These are phyloP conservation scores for Glycyrrhiza uralensis DNA, from an alignment of 306 rosid species.

Conservation along the genomic window DNA sequence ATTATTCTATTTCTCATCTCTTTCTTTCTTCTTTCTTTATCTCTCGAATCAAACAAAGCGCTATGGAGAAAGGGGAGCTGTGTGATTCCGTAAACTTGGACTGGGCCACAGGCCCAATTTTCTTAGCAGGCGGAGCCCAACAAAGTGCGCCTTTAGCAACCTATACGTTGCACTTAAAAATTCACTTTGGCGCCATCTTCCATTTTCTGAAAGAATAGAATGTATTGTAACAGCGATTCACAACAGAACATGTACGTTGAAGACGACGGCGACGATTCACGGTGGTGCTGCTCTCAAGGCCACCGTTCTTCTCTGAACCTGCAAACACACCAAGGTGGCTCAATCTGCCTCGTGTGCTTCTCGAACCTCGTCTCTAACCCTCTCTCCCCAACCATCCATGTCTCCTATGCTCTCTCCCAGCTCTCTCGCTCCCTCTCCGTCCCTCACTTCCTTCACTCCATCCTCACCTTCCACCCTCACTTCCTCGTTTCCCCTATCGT, in stretches of 20 bases:
- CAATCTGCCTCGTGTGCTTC: slow-evolving; percentile 82
- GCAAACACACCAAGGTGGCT: slow-evolving; percentile 63
- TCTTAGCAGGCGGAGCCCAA: too few relatives aligned
- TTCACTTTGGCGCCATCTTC: slow-evolving; percentile 33
- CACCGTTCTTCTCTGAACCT: slow-evolving; percentile 75
- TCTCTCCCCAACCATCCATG: slow-evolving; percentile 78
- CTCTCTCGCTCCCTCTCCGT: slow-evolving; percentile 69
- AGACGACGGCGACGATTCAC: slow-evolving; percentile 9
- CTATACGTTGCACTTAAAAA: too few relatives aligned
- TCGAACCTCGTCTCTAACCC: slow-evolving; percentile 74
- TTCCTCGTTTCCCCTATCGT: slow-evolving; percentile 71
- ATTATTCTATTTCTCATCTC: too few relatives aligned
- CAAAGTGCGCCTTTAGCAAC: too few relatives aligned
- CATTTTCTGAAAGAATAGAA: neutral
- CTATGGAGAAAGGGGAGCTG: too few relatives aligned
- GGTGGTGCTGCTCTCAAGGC: slow-evolving; percentile 58
- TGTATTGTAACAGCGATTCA: slow-evolving; percentile 36
- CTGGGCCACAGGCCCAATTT: too few relatives aligned
- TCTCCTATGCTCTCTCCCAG: slow-evolving; percentile 87
- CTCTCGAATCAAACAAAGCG: too few relatives aligned
- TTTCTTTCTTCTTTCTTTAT: too few relatives aligned
- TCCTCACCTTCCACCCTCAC: slow-evolving; percentile 72
- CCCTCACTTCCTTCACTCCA: slow-evolving; percentile 53
- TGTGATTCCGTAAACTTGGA: too few relatives aligned
- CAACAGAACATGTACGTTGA: slow-evolving; percentile 34